Evolutionary conservation across 1,284 basidiomycete genomes (phyloP).

Genomic region (Amylostereum areolatum): DNA sequence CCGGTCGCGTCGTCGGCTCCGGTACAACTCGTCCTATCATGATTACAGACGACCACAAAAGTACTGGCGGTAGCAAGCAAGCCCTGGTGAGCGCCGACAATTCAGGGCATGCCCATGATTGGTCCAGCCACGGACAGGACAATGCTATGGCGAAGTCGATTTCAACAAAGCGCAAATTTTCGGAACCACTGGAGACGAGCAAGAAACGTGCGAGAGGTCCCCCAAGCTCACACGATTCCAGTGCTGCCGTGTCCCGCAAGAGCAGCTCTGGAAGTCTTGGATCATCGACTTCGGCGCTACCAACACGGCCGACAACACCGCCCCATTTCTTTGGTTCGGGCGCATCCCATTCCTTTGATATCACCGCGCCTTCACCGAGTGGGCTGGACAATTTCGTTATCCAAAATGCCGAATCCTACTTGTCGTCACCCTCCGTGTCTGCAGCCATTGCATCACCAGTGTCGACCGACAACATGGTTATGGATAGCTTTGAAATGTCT

Average conservation of each 20-base stretch:
- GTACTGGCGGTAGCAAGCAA: conserved; percentile 32
- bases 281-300: conserved; percentile 24
- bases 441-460: no score
- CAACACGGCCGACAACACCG: conserved; percentile 26
- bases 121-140: conserved; percentile 29
- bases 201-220: conserved; percentile 26
- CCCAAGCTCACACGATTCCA: conserved; percentile 17
- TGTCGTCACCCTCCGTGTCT: conserved; percentile 12
- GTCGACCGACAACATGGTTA: no score
- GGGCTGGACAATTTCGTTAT: conserved; percentile 9
- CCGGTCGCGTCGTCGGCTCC: conserved; percentile 77
- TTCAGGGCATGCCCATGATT: conserved; percentile 35
- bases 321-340: conserved; percentile 18
- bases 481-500: no score
- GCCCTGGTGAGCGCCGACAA: conserved; percentile 20
- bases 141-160: conserved; percentile 5
- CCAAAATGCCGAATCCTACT: conserved; percentile 5
- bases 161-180: conserved; percentile 18
- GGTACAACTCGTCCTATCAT: conserved; percentile 91
- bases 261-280: conserved; percentile 25
- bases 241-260: conserved; percentile 19
- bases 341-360: conserved; percentile 16
- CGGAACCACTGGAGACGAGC: conserved; percentile 18
- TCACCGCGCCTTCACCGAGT: conserved; percentile 16
- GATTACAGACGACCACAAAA: conserved; percentile 99